Evolutionary conservation across 108 stramenopile species (phyloP).

Genomic region (Bacterosira constricta): DNA sequence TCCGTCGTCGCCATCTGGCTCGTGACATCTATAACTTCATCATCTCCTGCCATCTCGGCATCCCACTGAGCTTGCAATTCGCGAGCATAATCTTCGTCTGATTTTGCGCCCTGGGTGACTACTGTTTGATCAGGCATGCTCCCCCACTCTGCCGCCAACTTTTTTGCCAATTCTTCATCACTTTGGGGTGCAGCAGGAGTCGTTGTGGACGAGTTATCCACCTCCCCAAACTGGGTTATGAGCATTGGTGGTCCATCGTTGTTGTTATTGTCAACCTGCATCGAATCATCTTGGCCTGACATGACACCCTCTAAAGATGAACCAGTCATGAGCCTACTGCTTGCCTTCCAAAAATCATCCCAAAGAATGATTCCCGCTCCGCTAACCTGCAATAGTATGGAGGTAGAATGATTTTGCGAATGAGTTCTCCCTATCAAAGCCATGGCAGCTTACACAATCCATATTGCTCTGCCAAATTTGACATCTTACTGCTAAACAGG

Average conservation of each 20-base stretch:
- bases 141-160: constrained; percentile 61
- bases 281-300: constrained; percentile 13
- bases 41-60: constrained; percentile 12
- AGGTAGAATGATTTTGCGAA: too few relatives aligned
- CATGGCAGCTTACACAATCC: too few relatives aligned
- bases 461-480: too few relatives aligned
- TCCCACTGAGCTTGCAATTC: constrained; percentile 64
- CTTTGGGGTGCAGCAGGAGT: constrained; percentile 27
- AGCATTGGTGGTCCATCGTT: constrained; percentile 11
- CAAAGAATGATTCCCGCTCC: constrained; percentile 84
- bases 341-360: constrained; percentile 79
- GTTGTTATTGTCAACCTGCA: background rate
- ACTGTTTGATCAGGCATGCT: constrained; percentile 19
- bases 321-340: constrained; percentile 63
- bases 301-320: constrained; percentile 63
- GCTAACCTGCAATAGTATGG: constrained; percentile 21
- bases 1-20: constrained; percentile 32
- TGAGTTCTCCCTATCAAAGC: too few relatives aligned
- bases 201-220: background rate
- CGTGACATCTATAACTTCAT: background rate
- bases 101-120: constrained; percentile 5
- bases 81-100: constrained; percentile 65
- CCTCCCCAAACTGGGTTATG: constrained; percentile 31
- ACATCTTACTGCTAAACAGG: too few relatives aligned
- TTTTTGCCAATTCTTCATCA: constrained; percentile 60